These are phyloP conservation scores for Sesbania bispinosa DNA, from an alignment of 306 rosid genomes.

Conservation along the genomic window DNA sequence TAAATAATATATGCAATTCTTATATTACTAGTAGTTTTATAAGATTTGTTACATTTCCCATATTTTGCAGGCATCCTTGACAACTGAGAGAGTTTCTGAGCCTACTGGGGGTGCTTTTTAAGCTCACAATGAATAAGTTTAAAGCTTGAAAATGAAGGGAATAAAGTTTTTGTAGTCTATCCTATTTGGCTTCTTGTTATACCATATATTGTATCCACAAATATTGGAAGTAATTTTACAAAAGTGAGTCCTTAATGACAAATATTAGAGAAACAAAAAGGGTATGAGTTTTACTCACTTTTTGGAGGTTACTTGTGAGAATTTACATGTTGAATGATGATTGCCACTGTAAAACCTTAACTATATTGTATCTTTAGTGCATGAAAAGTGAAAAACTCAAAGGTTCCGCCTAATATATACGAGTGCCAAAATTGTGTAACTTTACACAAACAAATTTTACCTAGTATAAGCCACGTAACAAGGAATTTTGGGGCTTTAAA, in stretches of 20 bases:
- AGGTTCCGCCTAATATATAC: too few relatives aligned
- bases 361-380: too few relatives aligned
- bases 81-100: slow-evolving; percentile 7
- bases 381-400: too few relatives aligned
- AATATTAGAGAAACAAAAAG: neutral
- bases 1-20: neutral
- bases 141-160: neutral
- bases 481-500: too few relatives aligned
- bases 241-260: neutral
- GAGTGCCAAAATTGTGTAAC: too few relatives aligned
- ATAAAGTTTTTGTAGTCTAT: neutral
- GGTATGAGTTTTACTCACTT: too few relatives aligned
- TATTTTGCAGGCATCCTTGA: slow-evolving; percentile 12
- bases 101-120: neutral
- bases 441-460: too few relatives aligned
- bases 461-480: too few relatives aligned
- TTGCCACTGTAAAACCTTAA: too few relatives aligned
- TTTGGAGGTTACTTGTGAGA: too few relatives aligned
- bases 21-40: neutral
- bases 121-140: neutral
- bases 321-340: too few relatives aligned
- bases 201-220: neutral
- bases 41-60: neutral
- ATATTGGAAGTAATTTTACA: neutral
- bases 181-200: neutral